These are phyloP conservation scores for Penicillium brasilianum DNA, from an alignment of 2,329 filamentous ascomycete species.

Conservation along the genomic window DNA sequence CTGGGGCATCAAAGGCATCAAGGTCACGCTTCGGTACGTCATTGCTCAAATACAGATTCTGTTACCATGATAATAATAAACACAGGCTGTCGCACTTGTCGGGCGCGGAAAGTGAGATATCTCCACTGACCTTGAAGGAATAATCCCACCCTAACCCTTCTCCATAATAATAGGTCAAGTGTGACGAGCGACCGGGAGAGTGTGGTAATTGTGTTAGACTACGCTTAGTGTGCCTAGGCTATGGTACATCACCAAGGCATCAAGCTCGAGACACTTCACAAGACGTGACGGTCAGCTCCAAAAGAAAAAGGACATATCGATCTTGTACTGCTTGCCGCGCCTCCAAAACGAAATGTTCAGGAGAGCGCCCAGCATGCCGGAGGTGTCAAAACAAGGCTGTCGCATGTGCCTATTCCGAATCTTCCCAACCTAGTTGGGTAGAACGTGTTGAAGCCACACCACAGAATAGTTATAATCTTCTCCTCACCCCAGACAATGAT, in stretches of 20 bases:
- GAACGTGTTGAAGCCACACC: slow-evolving; percentile 16
- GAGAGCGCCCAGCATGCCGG: slow-evolving; percentile 26
- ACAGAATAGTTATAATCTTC: neutral
- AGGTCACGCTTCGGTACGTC: slow-evolving; percentile 30
- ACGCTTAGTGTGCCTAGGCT: slow-evolving; percentile 27
- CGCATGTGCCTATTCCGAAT: slow-evolving; percentile 26
- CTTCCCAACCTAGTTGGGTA: slow-evolving; percentile 28
- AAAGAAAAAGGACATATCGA: slow-evolving; percentile 26
- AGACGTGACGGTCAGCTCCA: slow-evolving; percentile 9
- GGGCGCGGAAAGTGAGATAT: slow-evolving; percentile 29
- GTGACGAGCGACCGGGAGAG: slow-evolving; percentile 26
- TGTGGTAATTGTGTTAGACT: slow-evolving; percentile 29
- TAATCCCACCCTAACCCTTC: neutral
- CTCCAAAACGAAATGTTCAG: slow-evolving; percentile 32
- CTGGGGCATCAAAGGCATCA: slow-evolving; percentile 12
- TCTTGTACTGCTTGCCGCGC: slow-evolving; percentile 26
- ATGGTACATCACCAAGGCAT: slow-evolving; percentile 16
- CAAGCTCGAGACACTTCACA: slow-evolving; percentile 5
- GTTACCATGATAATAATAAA: neutral
- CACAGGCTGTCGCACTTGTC: slow-evolving; percentile 29
- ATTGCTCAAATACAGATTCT: neutral
- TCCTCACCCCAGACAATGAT: neutral
- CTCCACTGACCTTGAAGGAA: neutral
- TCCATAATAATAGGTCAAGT: slow-evolving; percentile 24
- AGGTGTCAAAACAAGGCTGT: slow-evolving; percentile 20